Evolutionary conservation across 805 yeast species (phyloP).

Genomic region (Wickerhamiella alocasiicola): DNA sequence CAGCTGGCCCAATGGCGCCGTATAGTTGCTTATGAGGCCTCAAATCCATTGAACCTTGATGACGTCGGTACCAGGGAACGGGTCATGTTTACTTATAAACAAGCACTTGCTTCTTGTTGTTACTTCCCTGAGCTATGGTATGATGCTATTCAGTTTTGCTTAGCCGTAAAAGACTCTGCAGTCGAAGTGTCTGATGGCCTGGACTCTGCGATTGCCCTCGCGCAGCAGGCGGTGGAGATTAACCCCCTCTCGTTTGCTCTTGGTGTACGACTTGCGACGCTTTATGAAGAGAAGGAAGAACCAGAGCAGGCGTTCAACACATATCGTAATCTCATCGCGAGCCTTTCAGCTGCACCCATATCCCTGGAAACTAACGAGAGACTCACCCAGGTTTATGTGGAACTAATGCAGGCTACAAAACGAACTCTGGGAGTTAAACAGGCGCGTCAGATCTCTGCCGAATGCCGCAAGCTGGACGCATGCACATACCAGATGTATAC

Average conservation of each 20-base stretch:
- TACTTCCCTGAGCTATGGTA: constrained; percentile 72
- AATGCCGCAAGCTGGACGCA: constrained; percentile 49
- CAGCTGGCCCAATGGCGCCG: constrained; percentile 50
- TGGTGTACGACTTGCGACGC: constrained; percentile 54
- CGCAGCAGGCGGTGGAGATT: constrained; percentile 43
- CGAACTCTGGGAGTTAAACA: constrained; percentile 54
- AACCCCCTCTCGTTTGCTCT: constrained; percentile 63
- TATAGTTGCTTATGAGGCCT: constrained; percentile 73
- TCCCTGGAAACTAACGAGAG: constrained; percentile 18
- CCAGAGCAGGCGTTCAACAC: constrained; percentile 37
- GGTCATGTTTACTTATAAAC: constrained; percentile 57
- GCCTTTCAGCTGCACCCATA: constrained; percentile 27
- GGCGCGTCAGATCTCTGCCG: constrained; percentile 60
- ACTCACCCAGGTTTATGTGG: constrained; percentile 55
- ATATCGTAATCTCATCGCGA: constrained; percentile 40
- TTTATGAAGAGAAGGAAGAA: constrained; percentile 48
- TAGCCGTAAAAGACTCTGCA: too few species aligned
- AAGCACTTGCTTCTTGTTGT: constrained; percentile 48
- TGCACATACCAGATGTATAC: constrained; percentile 66
- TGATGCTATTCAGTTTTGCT: constrained; percentile 35
- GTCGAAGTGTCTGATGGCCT: background rate
- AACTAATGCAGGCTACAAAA: constrained; percentile 59
- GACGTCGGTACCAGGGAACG: constrained; percentile 39
- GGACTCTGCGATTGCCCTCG: constrained; percentile 31
- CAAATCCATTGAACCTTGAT: constrained; percentile 53